phyloP scores from a whole-genome alignment of 2,329 filamentous ascomycete species.

The Beauveria brongniartii region DNA sequence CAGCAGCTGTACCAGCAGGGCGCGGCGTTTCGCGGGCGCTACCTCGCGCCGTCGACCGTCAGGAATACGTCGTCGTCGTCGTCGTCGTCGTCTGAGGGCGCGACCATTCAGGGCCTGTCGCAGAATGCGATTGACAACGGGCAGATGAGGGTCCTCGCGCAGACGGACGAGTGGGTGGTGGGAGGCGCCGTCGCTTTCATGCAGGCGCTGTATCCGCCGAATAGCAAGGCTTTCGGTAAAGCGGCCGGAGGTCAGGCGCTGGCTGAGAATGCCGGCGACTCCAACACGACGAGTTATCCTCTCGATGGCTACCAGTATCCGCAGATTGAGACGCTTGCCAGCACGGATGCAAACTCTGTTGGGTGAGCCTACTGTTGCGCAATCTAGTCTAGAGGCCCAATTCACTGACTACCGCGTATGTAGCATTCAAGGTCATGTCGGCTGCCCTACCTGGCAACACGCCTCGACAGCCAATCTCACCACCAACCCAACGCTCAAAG shows the following conservation, averaged over 20 bases:
- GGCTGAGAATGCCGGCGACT: slow-evolving; percentile 29
- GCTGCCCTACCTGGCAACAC: slow-evolving; percentile 30
- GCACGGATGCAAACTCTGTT: slow-evolving; percentile 34
- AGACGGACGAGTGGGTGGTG: slow-evolving; percentile 42
- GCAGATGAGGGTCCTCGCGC: slow-evolving; percentile 36
- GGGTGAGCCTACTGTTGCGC: slow-evolving; percentile 27
- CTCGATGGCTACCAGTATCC: slow-evolving; percentile 77
- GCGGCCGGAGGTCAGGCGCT: slow-evolving; percentile 26
- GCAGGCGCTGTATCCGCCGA: slow-evolving; percentile 77
- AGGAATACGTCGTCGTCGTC: slow-evolving; percentile 18
- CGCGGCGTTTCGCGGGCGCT: slow-evolving; percentile 39
- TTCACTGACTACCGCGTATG: neutral
- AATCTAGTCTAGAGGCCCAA: neutral
- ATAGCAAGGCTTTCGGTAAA: slow-evolving; percentile 28
- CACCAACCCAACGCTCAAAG: slow-evolving; percentile 17
- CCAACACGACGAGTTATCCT: slow-evolving; percentile 49
- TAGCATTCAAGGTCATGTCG: slow-evolving; percentile 31
- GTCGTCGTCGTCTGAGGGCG: slow-evolving; percentile 18
- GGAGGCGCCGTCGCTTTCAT: slow-evolving; percentile 69
- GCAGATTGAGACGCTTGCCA: slow-evolving; percentile 48
- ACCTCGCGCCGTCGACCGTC: slow-evolving; percentile 27
- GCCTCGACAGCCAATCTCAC: slow-evolving; percentile 22
- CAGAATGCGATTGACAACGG: slow-evolving; percentile 38
- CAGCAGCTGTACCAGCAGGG: slow-evolving; percentile 45
- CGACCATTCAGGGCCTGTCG: slow-evolving; percentile 35